Conservation (phyloP, 192 early-diverging fungal genomes). For the Mortierella hygrophila region DNA sequence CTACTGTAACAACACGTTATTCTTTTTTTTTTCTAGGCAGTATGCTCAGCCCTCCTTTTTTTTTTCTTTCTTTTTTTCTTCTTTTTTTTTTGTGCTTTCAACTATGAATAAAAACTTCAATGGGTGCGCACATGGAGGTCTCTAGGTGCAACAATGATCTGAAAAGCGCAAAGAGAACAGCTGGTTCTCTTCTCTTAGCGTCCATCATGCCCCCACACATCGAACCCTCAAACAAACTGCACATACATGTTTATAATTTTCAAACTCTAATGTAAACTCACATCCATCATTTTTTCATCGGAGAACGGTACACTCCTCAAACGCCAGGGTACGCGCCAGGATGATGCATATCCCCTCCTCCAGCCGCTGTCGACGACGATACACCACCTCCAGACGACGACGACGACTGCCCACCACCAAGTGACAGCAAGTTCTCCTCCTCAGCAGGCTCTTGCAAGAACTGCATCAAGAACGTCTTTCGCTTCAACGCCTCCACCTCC, state of each 20-base stretch:
- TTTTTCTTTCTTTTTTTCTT: neutral
- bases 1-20: too few species aligned
- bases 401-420: neutral
- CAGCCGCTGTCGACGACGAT: neutral
- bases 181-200: too few species aligned
- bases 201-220: too few species aligned
- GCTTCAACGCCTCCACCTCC: conserved; percentile 36
- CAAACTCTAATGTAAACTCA: neutral
- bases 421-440: conserved; percentile 25
- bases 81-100: neutral
- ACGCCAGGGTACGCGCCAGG: neutral
- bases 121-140: too few species aligned
- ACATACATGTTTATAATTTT: neutral
- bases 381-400: neutral
- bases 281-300: too few species aligned
- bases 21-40: too few species aligned
- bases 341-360: neutral
- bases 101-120: too few species aligned
- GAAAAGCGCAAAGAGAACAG: too few species aligned
- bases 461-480: conserved; percentile 49
- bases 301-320: neutral
- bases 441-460: conserved; percentile 50
- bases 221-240: neutral
- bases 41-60: too few species aligned
- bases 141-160: too few species aligned